Percentiles rank a stretch among this genome's conserved stretches.
Conservation (phyloP, 2,329 filamentous ascomycete genomes). For the Alternaria alternata region DNA sequence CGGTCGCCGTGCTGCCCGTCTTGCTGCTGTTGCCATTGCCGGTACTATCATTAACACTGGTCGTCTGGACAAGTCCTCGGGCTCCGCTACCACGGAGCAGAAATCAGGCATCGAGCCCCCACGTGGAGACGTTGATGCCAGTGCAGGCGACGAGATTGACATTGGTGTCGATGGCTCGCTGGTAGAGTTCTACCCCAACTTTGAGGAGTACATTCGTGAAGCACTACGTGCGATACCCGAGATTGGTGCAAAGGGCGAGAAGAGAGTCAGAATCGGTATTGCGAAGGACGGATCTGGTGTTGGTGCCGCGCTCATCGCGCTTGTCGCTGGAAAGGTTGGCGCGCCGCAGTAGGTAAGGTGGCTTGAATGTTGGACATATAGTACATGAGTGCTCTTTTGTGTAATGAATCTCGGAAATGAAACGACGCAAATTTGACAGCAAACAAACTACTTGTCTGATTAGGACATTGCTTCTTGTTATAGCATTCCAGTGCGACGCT, state of each 20-base stretch:
- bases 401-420: not conserved
- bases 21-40: constrained; percentile 87
- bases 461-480: not conserved
- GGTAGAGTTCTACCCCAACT: constrained; percentile 94
- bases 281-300: constrained; percentile 96
- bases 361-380: not conserved
- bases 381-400: not conserved
- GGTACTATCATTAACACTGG: constrained; percentile 84
- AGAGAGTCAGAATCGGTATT: constrained; percentile 90
- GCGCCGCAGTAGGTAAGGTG: constrained; percentile 22
- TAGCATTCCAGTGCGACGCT: not conserved
- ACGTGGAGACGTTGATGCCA: constrained; percentile 46
- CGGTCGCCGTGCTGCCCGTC: constrained; percentile 84
- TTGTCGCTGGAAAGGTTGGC: constrained; percentile 73
- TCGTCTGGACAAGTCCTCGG: constrained; percentile 61
- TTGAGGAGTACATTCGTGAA: constrained; percentile 86
- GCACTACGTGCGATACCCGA: constrained; percentile 78
- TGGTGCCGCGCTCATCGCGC: constrained; percentile 92
- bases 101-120: constrained; percentile 46
- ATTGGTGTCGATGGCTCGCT: constrained; percentile 94
- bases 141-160: constrained; percentile 77
- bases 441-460: not conserved
- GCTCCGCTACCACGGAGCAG: constrained; percentile 49
- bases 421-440: not conserved
- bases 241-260: constrained; percentile 80